Evolutionary conservation across 2,329 filamentous ascomycete species (phyloP).

Genomic region (Alternaria ventricosa): DNA sequence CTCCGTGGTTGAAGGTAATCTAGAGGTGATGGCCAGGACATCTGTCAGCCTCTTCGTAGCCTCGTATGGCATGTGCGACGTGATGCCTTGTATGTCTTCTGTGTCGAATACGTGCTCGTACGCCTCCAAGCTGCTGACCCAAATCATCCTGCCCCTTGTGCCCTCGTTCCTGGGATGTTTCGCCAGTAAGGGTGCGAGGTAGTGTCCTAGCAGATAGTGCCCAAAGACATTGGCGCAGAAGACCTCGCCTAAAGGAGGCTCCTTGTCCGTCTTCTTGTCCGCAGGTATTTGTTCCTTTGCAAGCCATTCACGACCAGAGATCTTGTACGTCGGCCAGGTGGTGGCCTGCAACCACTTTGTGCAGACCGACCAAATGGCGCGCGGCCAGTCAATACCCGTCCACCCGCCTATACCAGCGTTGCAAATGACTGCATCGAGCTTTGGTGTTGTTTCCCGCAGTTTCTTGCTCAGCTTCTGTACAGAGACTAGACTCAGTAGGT

Average conservation of each 20-base stretch:
- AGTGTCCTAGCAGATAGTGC: slow-evolving; percentile 87
- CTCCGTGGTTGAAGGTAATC: slow-evolving; percentile 67
- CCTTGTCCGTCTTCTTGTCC: slow-evolving; percentile 47
- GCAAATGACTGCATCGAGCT: slow-evolving; percentile 79
- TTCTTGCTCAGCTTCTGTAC: slow-evolving; percentile 61
- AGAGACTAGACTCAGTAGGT: slow-evolving; percentile 63
- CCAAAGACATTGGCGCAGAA: slow-evolving; percentile 95
- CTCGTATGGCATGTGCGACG: slow-evolving; percentile 74
- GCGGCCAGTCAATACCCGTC: slow-evolving; percentile 75
- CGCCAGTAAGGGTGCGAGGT: slow-evolving; percentile 75
- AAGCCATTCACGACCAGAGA: slow-evolving; percentile 62
- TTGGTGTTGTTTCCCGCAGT: slow-evolving; percentile 65
- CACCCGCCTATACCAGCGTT: slow-evolving; percentile 92
- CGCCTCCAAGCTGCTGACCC: slow-evolving; percentile 85
- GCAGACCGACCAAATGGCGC: slow-evolving; percentile 63
- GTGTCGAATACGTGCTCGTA: slow-evolving; percentile 62
- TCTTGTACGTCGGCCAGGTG: slow-evolving; percentile 82
- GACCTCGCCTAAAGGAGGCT: slow-evolving; percentile 75
- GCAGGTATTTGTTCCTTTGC: slow-evolving; percentile 60
- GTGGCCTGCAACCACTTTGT: slow-evolving; percentile 70
- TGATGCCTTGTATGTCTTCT: slow-evolving; percentile 78
- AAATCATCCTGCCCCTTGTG: slow-evolving; percentile 73
- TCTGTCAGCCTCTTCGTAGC: slow-evolving; percentile 88
- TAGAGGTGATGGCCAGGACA: slow-evolving; percentile 75
- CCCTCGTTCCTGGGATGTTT: slow-evolving; percentile 50